These are phyloP conservation scores for Aquilaria sinensis DNA, from an alignment of 345 rosid genomes.

Conservation along the genomic window DNA sequence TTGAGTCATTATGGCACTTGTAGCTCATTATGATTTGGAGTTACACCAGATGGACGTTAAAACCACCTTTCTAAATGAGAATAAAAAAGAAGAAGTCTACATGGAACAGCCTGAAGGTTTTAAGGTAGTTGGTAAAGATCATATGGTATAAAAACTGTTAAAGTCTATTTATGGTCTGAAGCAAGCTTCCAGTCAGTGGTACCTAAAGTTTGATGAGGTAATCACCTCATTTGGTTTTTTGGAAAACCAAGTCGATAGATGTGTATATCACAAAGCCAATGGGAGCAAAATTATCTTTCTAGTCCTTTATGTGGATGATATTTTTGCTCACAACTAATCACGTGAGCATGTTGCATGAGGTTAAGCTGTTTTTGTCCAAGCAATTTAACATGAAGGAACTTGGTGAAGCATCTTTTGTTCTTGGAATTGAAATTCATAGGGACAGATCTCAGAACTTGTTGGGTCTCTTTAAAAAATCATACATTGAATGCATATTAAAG, in stretches of 20 bases:
- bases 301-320: not conserved
- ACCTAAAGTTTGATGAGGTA: not conserved
- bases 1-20: not conserved
- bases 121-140: no score
- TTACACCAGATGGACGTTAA: no score
- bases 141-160: no score
- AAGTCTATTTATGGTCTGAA: no score
- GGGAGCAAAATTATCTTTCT: not conserved
- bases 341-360: not conserved
- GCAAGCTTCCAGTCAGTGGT: no score
- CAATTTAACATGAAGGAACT: not conserved
- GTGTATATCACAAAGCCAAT: not conserved
- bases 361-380: not conserved
- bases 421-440: no score
- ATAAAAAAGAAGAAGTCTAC: no score
- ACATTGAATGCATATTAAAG: not conserved
- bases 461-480: not conserved
- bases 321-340: not conserved
- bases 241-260: not conserved
- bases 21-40: no score
- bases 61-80: no score
- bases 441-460: no score
- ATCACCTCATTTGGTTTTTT: not conserved
- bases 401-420: not conserved
- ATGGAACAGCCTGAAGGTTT: no score